Conservation (phyloP, 805 yeast genomes). For the Pichia gijzeniarum region DNA sequence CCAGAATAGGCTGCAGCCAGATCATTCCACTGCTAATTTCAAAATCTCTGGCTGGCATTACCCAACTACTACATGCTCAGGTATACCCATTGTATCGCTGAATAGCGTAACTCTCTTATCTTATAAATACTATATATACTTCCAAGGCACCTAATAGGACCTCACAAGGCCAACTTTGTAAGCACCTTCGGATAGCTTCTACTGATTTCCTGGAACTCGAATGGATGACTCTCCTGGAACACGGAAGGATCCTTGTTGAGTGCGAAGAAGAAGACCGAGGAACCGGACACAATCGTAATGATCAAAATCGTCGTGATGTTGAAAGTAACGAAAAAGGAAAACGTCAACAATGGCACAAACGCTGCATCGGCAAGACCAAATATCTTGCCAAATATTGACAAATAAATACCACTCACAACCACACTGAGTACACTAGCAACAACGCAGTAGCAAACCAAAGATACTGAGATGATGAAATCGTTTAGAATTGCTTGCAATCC, state of each 20-base stretch:
- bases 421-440: constrained; percentile 46
- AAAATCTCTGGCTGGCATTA: no score
- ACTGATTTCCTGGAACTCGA: constrained; percentile 27
- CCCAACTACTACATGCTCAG: no score
- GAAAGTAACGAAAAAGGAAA: constrained; percentile 52
- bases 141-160: no score
- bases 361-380: constrained; percentile 55
- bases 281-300: constrained; percentile 71
- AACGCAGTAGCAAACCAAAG: constrained; percentile 62
- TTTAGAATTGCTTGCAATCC: constrained; percentile 81
- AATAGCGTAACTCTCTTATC: no score
- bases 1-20: no score
- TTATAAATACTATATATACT: no score
- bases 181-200: constrained; percentile 22
- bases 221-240: constrained; percentile 67
- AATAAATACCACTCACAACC: constrained; percentile 57
- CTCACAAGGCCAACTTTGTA: not conserved
- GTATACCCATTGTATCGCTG: no score
- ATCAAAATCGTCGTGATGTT: constrained; percentile 66
- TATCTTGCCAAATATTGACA: constrained; percentile 60
- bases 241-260: constrained; percentile 82
- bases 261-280: constrained; percentile 77
- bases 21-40: no score
- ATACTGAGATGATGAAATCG: constrained; percentile 73
- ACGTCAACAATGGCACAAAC: constrained; percentile 28